Base-by-base conservation (phyloP, 371 early-diverging fungal genomes). In the Rhizopus delemar region DNA sequence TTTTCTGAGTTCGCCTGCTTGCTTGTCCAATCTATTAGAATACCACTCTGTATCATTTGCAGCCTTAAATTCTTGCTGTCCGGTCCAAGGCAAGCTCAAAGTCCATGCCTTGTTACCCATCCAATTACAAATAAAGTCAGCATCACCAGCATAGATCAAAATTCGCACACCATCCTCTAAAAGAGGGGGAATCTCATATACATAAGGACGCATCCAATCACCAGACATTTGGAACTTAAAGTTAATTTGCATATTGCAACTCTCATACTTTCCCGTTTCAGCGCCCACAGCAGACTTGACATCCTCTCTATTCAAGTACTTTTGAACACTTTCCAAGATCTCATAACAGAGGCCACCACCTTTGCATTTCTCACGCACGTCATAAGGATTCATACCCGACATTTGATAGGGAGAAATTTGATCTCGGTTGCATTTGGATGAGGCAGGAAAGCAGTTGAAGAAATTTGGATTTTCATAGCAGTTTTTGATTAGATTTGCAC, bases 41-140 rank as follows among this genome's bases (percentile, higher is more conserved):
- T 73, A 62, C 87, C 88, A 89, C 41, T 75, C 68, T 38, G 66
- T 64, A 61, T 89, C 89, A 58, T 86, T 78, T 41, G 87, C 86
- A 33, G 76, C 59, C 35, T 75, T 62, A 73, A 91, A 93, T 32
- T 81, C 87, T 5, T 73, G 60, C 59, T 84, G 73, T 39, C 93
- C 94, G 36, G 74, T 65, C 98, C 98, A 97, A 39, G 86, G 85
- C 50, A 97, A 75, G 22, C 77, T 85, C 39, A 86, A 57, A 7
- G 91, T 77, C 94, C 94, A 96, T 2, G 93, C 95, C 81, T 92
- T 92, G 85, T 94, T 96, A 53, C 96, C 96, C 66, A 91, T 86
- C 94, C 94, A 95, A 73, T 93, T 93, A 81, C 93, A 92, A 52
- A 91, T 90, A 62, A 81, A 90, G 68, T 91, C 92, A 4, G 90